These are phyloP conservation scores for Conringia planisiliqua DNA, from an alignment of 345 rosid species.

Conservation along the genomic window DNA sequence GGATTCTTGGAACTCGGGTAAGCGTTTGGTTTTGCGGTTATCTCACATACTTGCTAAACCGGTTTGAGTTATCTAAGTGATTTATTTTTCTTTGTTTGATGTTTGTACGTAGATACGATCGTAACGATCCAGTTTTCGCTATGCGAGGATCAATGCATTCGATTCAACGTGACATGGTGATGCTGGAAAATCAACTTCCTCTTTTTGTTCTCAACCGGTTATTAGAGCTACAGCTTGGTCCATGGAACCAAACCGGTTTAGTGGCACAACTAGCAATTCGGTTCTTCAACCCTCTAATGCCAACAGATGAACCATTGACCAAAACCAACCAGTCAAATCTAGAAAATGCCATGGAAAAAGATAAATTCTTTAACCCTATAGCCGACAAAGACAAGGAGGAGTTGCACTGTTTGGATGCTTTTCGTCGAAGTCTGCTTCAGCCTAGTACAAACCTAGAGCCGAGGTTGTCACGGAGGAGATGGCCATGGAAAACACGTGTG, in stretches of 20 bases:
- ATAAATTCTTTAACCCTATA: slow-evolving; percentile 53
- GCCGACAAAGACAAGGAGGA: slow-evolving; percentile 44
- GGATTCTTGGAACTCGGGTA: slow-evolving; percentile 58
- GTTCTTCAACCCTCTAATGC: slow-evolving; percentile 80
- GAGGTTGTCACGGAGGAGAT: slow-evolving; percentile 46
- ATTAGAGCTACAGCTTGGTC: slow-evolving; percentile 56
- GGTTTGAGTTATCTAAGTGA: neutral
- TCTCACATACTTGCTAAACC: neutral
- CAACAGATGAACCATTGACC: slow-evolving; percentile 67
- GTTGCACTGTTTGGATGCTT: slow-evolving; percentile 1
- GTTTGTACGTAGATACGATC: slow-evolving; percentile 37
- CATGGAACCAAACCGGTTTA: slow-evolving; percentile 50
- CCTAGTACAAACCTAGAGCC: neutral
- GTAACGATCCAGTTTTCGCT: slow-evolving; percentile 75
- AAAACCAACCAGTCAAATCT: slow-evolving; percentile 38
- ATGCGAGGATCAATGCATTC: slow-evolving; percentile 86
- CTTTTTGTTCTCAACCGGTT: slow-evolving; percentile 64
- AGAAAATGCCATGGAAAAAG: slow-evolving; percentile 25
- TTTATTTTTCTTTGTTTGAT: neutral
- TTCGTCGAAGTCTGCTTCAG: neutral
- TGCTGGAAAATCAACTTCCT: slow-evolving; percentile 89
- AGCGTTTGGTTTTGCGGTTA: neutral
- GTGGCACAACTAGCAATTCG: slow-evolving; percentile 56
- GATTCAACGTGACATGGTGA: slow-evolving; percentile 83
- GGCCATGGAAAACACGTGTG: slow-evolving; percentile 48